Evolutionary conservation across 1,139 yeast species (phyloP).

Genomic region (Hansenula lynferdii): DNA sequence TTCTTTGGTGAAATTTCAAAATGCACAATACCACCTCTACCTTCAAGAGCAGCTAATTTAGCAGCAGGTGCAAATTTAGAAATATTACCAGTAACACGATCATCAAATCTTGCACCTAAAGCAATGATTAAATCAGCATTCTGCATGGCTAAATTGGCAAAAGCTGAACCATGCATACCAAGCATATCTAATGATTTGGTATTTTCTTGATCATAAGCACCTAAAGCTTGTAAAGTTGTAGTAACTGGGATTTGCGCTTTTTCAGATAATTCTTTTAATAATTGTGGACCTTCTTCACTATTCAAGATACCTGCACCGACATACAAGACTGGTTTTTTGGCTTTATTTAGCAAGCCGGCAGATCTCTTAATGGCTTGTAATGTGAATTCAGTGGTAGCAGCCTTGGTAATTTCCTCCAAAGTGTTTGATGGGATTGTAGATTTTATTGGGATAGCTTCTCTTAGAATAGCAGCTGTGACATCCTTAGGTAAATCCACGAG

Average conservation of each 20-base stretch:
- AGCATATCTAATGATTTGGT: constrained; percentile 90
- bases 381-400: constrained; percentile 73
- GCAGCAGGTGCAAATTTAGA: constrained; percentile 93
- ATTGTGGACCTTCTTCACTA: constrained; percentile 73
- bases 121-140: constrained; percentile 91
- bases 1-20: constrained; percentile 95
- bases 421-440: constrained; percentile 83
- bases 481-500: constrained; percentile 97
- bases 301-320: constrained; percentile 91
- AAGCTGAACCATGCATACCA: constrained; percentile 98
- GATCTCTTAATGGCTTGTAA: constrained; percentile 71
- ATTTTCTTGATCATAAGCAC: constrained; percentile 91
- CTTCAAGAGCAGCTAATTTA: constrained; percentile 78
- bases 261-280: constrained; percentile 80
- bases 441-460: constrained; percentile 82
- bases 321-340: constrained; percentile 84
- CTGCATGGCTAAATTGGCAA: constrained; percentile 93
- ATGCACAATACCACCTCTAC: constrained; percentile 93
- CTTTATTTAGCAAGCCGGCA: constrained; percentile 71
- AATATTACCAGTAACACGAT: constrained; percentile 90
- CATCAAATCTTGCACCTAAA: constrained; percentile 96
- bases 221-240: constrained; percentile 90
- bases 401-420: constrained; percentile 62
- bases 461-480: constrained; percentile 87
- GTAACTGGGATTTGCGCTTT: constrained; percentile 94